Base-by-base conservation (phyloP, 2,329 filamentous ascomycete species). In the Claviceps citrina region DNA sequence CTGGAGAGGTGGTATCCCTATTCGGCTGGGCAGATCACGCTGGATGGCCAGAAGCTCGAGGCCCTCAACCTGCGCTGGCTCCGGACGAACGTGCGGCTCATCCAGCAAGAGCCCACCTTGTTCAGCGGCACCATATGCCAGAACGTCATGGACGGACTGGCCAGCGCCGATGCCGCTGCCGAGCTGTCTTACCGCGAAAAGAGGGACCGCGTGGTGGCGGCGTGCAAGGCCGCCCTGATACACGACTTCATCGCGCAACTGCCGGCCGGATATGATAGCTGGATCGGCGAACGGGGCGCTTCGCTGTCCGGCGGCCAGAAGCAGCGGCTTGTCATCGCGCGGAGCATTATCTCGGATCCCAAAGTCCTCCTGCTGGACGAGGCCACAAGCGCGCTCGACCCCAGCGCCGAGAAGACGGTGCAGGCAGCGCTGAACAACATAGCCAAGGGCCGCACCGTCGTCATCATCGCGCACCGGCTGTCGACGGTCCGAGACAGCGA, bases 281-380 rank as follows among this genome's bases (percentile, higher is more conserved):
- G 64, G 18, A 75, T 82, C 4, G 78, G 78, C 1, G 76, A 81
- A 48, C 67, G 70, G 10, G 78, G 78, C 0, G 71, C 75, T 7
- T 76, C 75, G 34, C 60, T 83, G 0, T 79, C 73, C 5, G 78
- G 78, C 7, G 78, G 78, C 1, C 78, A 82, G 49, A 68, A 76
- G 39, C 78, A 82, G 50, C 68, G 78, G 5, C 64, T 82, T 20
- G 71, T 76, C 2, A 81, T 82, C 46, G 78, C 78, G 2, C 67
- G 77, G 16, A 76, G 71, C 43, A 78, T 82, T 46, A 65, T 82
- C 32, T 74, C 73, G 18, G 63, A 77, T 41, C 76, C 78, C 0
- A 64, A 64, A 3, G 73, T 83, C 32, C 60, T 83, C 0, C 69
- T 83, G 24, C 61, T 83, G 1, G 79, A 84, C 46, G 78, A 84